Percentiles rank a stretch among this genome's conserved stretches.
Evolutionary conservation across 306 rosid species (phyloP).

Genomic region (Acacia acuminata): DNA sequence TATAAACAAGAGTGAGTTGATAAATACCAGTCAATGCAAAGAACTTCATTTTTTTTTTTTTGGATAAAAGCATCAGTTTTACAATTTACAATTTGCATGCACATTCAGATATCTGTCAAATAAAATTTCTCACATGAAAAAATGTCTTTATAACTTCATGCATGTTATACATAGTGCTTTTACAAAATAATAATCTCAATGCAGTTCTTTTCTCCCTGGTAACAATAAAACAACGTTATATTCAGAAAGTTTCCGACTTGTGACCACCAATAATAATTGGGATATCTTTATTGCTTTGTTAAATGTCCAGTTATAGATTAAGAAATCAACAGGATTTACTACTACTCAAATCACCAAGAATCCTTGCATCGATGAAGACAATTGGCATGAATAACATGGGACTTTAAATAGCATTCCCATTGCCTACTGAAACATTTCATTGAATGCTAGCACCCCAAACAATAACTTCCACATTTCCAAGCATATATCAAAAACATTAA

Average conservation of each 20-base stretch:
- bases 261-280: not conserved
- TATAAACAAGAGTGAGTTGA: not conserved
- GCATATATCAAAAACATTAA: no score
- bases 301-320: not conserved
- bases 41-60: not conserved
- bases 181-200: not conserved
- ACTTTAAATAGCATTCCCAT: not conserved
- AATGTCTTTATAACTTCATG: not conserved
- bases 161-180: not conserved
- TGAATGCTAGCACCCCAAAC: not conserved
- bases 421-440: not conserved
- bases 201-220: not conserved
- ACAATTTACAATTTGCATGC: not conserved
- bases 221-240: not conserved
- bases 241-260: not conserved
- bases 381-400: not conserved
- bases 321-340: not conserved
- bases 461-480: not conserved
- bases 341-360: not conserved
- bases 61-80: not conserved
- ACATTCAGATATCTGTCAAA: not conserved
- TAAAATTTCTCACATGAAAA: not conserved
- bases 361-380: not conserved
- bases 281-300: not conserved
- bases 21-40: not conserved